Base-by-base conservation (phyloP, 805 yeast genomes). In the Zygoascus tannicola region DNA sequence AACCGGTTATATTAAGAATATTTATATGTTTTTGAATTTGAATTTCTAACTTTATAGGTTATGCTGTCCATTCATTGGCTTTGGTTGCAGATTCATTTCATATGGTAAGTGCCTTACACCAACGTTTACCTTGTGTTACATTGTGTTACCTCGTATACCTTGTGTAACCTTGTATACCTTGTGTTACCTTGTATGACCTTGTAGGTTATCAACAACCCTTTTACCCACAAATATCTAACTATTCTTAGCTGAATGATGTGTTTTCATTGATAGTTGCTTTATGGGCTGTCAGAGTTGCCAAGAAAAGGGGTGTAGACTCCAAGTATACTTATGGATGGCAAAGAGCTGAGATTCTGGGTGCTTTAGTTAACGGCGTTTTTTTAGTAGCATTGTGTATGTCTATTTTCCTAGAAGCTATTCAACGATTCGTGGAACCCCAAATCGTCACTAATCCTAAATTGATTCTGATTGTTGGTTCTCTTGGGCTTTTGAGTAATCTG, bases 321-420 rank as follows among this genome's bases (percentile, higher is more conserved):
- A 80, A 80, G 46, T 90, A 85, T 66, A 92, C 97, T 2, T 90
- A 92, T 57, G 98, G 98, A 15, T 86, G 97, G 95, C 94, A 90
- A 63, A 74, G 98, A 53, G 97, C 97, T 4, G 98, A 90, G 64
- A 88, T 90, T 43, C 70, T 90, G 48, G 98, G 98, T 45, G 98
- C 97, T 5, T 71, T 90, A 47, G 76, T 90, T 52, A 90, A 90
- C 59, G 96, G 96, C 2, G 96, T 92, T 7, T 92, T 92, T 56
- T 64, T 90, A 51, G 70, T 92, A 51, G 97, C 97, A 1, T 72
- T 90, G 50, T 90, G 98, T 60, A 80, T 92, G 58, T 80, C 96
- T 23, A 92, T 90, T 52, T 75, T 85, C 54, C 78, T 92, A 49
- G 98, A 90, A 65, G 97, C 97, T 4, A 66, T 90, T 46, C 96